Percentiles rank a stretch among this genome's conserved stretches.
Conservation (phyloP, 768 basidiomycete genomes). For the Lyophyllum shimeji region DNA sequence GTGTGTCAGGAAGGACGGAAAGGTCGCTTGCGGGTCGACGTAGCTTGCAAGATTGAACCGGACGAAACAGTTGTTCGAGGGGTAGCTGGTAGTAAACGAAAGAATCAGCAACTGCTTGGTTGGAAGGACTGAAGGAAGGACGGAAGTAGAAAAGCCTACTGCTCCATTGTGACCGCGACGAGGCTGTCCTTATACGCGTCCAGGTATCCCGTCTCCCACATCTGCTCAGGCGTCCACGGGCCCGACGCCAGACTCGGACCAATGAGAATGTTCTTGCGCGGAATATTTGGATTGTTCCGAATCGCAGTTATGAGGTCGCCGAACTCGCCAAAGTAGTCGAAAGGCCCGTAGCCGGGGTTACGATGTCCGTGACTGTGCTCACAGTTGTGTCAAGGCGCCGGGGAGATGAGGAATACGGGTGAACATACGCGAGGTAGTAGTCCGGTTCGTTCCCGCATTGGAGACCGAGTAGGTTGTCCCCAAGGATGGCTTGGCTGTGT, state of each 20-base stretch:
- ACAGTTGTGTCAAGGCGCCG: background rate
- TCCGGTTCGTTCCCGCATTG: constrained; percentile 82
- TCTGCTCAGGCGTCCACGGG: constrained; percentile 44
- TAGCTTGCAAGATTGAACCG: constrained; percentile 41
- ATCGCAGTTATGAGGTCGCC: constrained; percentile 38
- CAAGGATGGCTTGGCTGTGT: constrained; percentile 60
- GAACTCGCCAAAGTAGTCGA: constrained; percentile 52
- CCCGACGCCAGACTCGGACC: constrained; percentile 62
- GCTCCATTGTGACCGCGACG: constrained; percentile 51
- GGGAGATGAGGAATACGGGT: background rate
- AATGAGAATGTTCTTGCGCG: constrained; percentile 45
- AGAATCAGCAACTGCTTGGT: background rate
- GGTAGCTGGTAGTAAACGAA: constrained; percentile 41
- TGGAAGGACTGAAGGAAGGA: background rate
- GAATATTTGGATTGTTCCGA: constrained; percentile 31
- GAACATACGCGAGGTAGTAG: constrained; percentile 48
- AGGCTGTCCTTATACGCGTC: constrained; percentile 39
- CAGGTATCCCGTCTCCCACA: constrained; percentile 54
- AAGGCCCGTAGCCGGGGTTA: constrained; percentile 23
- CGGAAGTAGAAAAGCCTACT: constrained; percentile 34
- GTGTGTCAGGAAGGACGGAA: constrained; percentile 63
- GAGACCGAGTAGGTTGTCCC: constrained; percentile 59
- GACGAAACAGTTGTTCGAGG: constrained; percentile 60
- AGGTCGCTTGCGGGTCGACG: constrained; percentile 44
- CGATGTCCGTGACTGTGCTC: constrained; percentile 22